Base-by-base conservation (phyloP, 495 filamentous ascomycete species). In the Glarea lozoyensis region DNA sequence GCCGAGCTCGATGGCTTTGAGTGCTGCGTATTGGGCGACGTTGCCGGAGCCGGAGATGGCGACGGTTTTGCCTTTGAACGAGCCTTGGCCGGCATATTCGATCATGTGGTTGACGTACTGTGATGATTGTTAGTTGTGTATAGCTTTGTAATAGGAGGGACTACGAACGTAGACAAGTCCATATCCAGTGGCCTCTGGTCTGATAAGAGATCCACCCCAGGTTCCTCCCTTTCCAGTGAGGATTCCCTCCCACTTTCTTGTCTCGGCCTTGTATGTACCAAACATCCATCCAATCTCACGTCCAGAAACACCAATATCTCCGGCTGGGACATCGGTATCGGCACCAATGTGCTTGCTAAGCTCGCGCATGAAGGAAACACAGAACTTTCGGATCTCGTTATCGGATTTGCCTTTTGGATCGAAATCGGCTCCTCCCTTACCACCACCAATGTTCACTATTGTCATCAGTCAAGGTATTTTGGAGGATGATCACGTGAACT, bases 371-470 rank as follows among this genome's bases (percentile, higher is more conserved):
- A 97, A 98, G 46, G 88, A 66, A 31, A 83, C 78, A 71, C 92
- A 98, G 81, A 98, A 98, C 52, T 86, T 86, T 50, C 92, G 86
- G 72, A 98, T 97, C 75, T 98, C 92, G 60, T 78, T 83, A 65
- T 98, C 90, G 42, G 80, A 82, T 77, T 96, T 98, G 72, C 88
- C 89, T 78, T 98, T 98, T 62, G 92, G 92, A 72, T 98, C 88
- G 65, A 98, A 98, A 74, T 98, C 92, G 62, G 92, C 83, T 54
- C 92, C 92, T 69, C 92, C 92, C 75, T 98, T 98, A 56, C 86
- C 92, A 71, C 92, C 92, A 49, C 92, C 92, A 79, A 98, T 97
- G 74, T 78, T 92, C 60, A 97, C 86, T 53, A 35, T 7, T 4
- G 1, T 18, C 12, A 38, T 43, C 25, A 45, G 27, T 31, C 19